A percentile compares a stretch with the other conserved stretches of the same genome.
These are phyloP conservation scores for Euphorbia tirucalli DNA, from an alignment of 345 rosid species.

Conservation along the genomic window DNA sequence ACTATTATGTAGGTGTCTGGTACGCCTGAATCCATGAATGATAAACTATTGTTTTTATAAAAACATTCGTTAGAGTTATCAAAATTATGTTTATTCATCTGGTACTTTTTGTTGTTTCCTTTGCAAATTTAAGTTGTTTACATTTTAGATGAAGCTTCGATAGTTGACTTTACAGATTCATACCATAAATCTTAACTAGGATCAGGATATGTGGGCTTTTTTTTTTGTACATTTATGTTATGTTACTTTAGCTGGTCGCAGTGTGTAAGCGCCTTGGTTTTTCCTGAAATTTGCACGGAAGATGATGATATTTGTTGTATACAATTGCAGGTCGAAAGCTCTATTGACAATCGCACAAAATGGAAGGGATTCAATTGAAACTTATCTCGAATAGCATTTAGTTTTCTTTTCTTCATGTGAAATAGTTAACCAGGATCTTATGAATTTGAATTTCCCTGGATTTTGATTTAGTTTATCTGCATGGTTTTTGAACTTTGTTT, in stretches of 20 bases:
- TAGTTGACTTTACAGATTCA: neutral
- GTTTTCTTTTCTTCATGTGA: neutral
- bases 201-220: neutral
- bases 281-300: neutral
- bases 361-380: neutral
- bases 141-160: neutral
- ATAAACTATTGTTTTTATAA: neutral
- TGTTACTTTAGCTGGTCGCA: neutral
- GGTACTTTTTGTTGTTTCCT: neutral
- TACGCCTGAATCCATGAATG: neutral
- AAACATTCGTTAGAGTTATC: neutral
- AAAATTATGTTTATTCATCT: neutral
- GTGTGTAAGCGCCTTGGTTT: neutral
- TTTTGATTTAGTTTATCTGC: neutral
- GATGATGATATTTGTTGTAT: neutral
- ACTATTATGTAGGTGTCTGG: neutral
- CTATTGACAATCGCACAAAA: neutral
- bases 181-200: neutral
- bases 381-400: neutral
- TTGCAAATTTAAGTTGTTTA: neutral
- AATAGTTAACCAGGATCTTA: neutral
- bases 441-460: neutral
- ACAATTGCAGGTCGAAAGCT: slow-evolving; percentile 1
- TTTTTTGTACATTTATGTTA: neutral
- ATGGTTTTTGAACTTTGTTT: neutral